A percentile compares a stretch with the other conserved stretches of the same genome.
These are phyloP conservation scores for Suillus lakei DNA, from an alignment of 768 basidiomycete genomes.

Conservation along the genomic window DNA sequence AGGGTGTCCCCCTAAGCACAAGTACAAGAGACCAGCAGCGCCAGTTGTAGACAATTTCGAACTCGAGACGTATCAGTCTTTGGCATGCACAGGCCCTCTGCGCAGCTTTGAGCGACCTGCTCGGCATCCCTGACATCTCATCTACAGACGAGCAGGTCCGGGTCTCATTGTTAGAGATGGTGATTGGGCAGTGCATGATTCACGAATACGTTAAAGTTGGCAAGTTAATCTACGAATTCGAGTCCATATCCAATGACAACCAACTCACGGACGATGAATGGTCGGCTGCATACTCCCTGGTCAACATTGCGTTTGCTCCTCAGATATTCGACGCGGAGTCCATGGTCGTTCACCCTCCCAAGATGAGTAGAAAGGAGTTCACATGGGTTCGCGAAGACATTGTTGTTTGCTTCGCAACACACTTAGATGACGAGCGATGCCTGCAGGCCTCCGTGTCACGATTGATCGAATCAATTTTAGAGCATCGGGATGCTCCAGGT, in stretches of 20 bases:
- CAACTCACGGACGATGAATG: neutral
- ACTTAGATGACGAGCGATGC: slow-evolving; percentile 25
- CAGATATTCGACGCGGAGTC: neutral
- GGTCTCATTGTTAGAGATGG: neutral
- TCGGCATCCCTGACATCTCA: neutral
- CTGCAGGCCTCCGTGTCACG: slow-evolving; percentile 1
- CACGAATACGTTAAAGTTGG: neutral
- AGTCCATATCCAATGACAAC: neutral
- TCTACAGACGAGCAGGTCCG: neutral
- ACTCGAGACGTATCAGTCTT: neutral
- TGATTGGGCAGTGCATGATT: neutral
- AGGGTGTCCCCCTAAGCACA: neutral
- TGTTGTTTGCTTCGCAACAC: slow-evolving; percentile 15
- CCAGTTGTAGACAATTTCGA: neutral
- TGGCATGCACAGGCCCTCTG: neutral
- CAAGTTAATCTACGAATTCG: neutral
- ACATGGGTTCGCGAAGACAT: slow-evolving; percentile 4
- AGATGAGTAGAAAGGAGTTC: neutral
- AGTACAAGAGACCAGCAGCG: neutral
- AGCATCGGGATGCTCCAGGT: neutral
- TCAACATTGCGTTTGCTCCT: neutral
- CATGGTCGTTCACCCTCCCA: neutral
- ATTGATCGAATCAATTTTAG: neutral
- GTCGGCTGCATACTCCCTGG: neutral
- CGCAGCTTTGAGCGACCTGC: neutral